phyloP scores from a whole-genome alignment of 169 alveolate genomes.

The Plasmodium chabaudi region DNA sequence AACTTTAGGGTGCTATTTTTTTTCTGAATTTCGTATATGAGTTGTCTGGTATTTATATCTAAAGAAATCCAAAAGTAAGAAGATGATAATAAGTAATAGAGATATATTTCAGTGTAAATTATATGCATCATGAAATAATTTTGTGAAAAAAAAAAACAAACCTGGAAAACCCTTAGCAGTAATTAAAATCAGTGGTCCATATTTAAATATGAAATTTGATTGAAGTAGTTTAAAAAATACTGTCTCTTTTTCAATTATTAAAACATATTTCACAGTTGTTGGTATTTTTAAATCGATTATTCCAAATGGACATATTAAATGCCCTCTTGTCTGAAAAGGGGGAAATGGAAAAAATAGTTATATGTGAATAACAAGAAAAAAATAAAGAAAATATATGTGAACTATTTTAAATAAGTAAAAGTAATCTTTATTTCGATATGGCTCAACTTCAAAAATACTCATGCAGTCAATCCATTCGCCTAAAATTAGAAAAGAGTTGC shows the following conservation, averaged over 20 bases:
- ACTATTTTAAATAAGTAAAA: background rate
- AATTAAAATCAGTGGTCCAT: slow-evolving; percentile 54
- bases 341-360: background rate
- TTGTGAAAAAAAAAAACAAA: background rate
- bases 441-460: slow-evolving; percentile 49
- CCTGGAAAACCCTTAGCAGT: slow-evolving; percentile 76
- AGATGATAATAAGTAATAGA: too few relatives aligned
- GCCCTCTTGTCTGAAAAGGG: slow-evolving; percentile 54
- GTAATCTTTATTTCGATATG: slow-evolving; percentile 1
- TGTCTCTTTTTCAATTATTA: slow-evolving; percentile 81
- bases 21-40: slow-evolving; percentile 34
- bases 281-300: slow-evolving; percentile 55
- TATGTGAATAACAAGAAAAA: background rate
- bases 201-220: slow-evolving; percentile 61
- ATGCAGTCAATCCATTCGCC: slow-evolving; percentile 74
- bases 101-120: too few relatives aligned
- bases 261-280: slow-evolving; percentile 69
- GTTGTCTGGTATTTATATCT: slow-evolving; percentile 71
- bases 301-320: slow-evolving; percentile 76
- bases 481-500: slow-evolving; percentile 3
- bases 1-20: slow-evolving; percentile 19
- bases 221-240: slow-evolving; percentile 74
- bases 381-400: background rate
- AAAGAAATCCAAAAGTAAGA: slow-evolving; percentile 3
- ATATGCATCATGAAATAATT: too few relatives aligned